These are phyloP conservation scores for Nicotiana tabacum DNA, from an alignment of 257 asterid species.

Conservation along the genomic window DNA sequence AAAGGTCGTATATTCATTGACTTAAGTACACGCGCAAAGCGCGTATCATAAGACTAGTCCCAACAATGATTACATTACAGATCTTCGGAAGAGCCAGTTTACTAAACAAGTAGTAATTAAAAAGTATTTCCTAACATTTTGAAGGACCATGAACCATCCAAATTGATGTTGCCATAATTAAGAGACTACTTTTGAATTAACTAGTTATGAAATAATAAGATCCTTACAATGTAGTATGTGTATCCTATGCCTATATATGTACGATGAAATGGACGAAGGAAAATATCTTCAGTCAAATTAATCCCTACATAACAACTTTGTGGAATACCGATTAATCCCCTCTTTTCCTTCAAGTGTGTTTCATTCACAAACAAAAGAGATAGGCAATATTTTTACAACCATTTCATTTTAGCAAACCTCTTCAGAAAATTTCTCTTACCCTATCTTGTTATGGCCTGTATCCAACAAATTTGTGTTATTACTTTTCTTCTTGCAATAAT, in stretches of 20 bases:
- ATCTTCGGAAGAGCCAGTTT: not conserved
- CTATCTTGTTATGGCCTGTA: not conserved
- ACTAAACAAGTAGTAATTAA: not conserved
- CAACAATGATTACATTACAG: too few species aligned
- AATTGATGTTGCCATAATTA: not conserved
- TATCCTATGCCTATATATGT: not conserved
- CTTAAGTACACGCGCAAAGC: too few species aligned
- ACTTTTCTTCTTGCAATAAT: not conserved
- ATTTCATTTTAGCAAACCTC: not conserved
- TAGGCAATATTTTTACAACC: not conserved
- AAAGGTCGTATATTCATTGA: too few species aligned
- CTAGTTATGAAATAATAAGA: not conserved
- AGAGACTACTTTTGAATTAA: not conserved
- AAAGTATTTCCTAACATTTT: not conserved
- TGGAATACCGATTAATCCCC: not conserved
- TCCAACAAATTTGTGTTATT: not conserved
- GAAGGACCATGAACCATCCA: constrained; percentile 11
- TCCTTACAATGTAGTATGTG: not conserved
- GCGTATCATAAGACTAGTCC: too few species aligned
- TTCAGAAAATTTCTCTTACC: not conserved
- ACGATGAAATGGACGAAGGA: not conserved
- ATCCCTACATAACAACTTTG: not conserved
- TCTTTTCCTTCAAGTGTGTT: not conserved
- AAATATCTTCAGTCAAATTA: not conserved
- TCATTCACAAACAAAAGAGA: not conserved